These are phyloP conservation scores for Sapria himalayana DNA, from an alignment of 345 rosid species.

Conservation along the genomic window DNA sequence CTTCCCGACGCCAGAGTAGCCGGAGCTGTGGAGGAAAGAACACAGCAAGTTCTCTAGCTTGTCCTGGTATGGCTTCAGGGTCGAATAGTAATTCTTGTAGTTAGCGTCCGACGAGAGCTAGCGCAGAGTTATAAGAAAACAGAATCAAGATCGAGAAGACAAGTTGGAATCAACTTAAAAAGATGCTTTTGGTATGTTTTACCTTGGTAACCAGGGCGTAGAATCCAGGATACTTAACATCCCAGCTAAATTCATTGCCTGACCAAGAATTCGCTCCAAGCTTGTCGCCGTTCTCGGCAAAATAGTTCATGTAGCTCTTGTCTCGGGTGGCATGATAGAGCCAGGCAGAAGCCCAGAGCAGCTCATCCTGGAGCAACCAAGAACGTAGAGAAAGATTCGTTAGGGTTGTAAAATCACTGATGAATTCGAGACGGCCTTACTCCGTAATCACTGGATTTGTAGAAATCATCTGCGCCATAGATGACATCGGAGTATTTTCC, in stretches of 20 bases:
- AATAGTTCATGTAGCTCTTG: constrained; percentile 54
- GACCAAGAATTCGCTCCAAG: constrained; percentile 89
- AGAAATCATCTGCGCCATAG: constrained; percentile 61
- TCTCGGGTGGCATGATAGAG: constrained; percentile 65
- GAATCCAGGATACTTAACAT: constrained; percentile 90
- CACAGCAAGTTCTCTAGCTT: constrained; percentile 91
- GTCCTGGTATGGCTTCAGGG: constrained; percentile 50
- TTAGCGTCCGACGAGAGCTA: too few species aligned
- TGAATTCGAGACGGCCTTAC: constrained; percentile 20
- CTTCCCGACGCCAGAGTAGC: constrained; percentile 36
- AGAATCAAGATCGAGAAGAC: too few species aligned
- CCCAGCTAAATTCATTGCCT: constrained; percentile 96
- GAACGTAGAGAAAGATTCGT: constrained; percentile 1
- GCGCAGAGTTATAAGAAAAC: too few species aligned
- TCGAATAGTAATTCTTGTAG: too few species aligned
- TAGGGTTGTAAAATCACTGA: neutral
- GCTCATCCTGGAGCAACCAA: constrained; percentile 43
- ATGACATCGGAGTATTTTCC: constrained; percentile 94
- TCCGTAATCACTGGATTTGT: constrained; percentile 80
- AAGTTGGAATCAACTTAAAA: too few species aligned
- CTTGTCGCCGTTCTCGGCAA: constrained; percentile 59
- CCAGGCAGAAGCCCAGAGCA: constrained; percentile 99
- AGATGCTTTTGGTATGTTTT: too few species aligned
- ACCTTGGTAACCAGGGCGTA: constrained; percentile 94
- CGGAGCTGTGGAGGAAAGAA: constrained; percentile 58